Evolutionary conservation across 805 yeast genomes (phyloP).

Genomic region (Candida patagonica): DNA sequence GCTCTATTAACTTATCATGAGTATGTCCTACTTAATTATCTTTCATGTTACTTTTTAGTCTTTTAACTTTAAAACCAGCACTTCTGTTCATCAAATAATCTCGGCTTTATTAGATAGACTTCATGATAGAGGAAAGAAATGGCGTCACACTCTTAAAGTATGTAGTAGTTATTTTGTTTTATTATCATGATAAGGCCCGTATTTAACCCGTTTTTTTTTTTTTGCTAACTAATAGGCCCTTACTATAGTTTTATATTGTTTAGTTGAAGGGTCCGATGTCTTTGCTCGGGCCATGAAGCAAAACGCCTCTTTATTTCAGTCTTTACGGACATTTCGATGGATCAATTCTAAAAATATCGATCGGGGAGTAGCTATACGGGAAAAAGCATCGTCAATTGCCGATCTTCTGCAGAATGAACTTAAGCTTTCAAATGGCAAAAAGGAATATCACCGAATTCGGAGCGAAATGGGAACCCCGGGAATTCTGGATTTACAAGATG

Average conservation of each 20-base stretch:
- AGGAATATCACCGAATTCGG: slow-evolving; percentile 21
- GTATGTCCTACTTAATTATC: slow-evolving; percentile 7
- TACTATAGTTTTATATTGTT: slow-evolving; percentile 78
- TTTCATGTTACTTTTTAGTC: background rate
- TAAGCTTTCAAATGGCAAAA: slow-evolving; percentile 21
- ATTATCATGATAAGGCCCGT: slow-evolving; percentile 10
- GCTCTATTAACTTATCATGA: slow-evolving; percentile 62
- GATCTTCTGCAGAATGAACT: slow-evolving; percentile 21
- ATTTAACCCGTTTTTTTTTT: slow-evolving; percentile 9
- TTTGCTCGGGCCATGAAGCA: slow-evolving; percentile 86
- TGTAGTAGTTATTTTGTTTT: slow-evolving; percentile 14
- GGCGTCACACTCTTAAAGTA: slow-evolving; percentile 89
- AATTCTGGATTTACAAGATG: slow-evolving; percentile 14
- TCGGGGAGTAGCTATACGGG: slow-evolving; percentile 24
- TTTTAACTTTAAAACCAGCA: slow-evolving; percentile 16
- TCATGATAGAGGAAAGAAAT: slow-evolving; percentile 91
- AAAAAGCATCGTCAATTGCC: slow-evolving; percentile 22
- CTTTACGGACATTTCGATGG: slow-evolving; percentile 80
- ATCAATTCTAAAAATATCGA: slow-evolving; percentile 38
- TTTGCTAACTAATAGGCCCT: slow-evolving; percentile 32
- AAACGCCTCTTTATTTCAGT: slow-evolving; percentile 75
- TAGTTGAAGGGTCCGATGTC: slow-evolving; percentile 76
- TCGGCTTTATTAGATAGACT: slow-evolving; percentile 85
- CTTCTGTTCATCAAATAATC: slow-evolving; percentile 78
- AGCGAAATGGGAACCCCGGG: slow-evolving; percentile 24